Evolutionary conservation across 768 basidiomycete species (phyloP), one percentile per base, ranked within the genome.

Genomic region (Tylopilus sp.): DNA sequence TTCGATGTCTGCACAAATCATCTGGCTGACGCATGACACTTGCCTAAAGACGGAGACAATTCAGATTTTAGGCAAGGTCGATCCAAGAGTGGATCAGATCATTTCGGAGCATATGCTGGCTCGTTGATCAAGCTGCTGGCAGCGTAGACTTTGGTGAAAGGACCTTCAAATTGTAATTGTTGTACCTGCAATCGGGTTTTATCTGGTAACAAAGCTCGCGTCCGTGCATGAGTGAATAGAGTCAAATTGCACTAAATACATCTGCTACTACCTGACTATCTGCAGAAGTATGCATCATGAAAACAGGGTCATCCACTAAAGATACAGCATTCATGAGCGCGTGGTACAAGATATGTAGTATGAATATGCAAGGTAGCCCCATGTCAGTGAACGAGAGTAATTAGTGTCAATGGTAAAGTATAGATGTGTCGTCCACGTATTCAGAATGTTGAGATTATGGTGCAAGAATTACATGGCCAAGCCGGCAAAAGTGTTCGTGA

Each of bases 401-500:
- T 55, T 53, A 61, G 41, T 5, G 40, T 58, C 57, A 51, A 13
- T 3, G 23, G 48, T 60, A 60, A 33, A 41, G 44, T 28, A 28
- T 63, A 60, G 33, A 47, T 25, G 10, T 12, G 12, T 22, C 42
- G 51, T 42, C 53, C 36, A 40, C 8, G 11, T 43, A 25, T 44
- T 12, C n/a, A 38, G 12, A 43, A 15, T 12, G 38, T 48, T 33
- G 38, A 17, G n/a, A 17, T 18, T 18, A 39, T 13, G 35, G 45
- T 39, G 36, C 47, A 30, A 43, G 18, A 26, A 50, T 61, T 62
- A 74, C 40, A 73, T 31, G 4, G 73, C 73, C 46, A 68, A 43
- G 12, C 62, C 68, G 7, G 62, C 45, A 55, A 82, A 83, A 2
- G 83, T 81, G 66, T 84, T 83, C 49, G 77, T 77, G 54, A 73